phyloP scores from a whole-genome alignment of 1,284 basidiomycete genomes.

The Amylostereum areolatum region DNA sequence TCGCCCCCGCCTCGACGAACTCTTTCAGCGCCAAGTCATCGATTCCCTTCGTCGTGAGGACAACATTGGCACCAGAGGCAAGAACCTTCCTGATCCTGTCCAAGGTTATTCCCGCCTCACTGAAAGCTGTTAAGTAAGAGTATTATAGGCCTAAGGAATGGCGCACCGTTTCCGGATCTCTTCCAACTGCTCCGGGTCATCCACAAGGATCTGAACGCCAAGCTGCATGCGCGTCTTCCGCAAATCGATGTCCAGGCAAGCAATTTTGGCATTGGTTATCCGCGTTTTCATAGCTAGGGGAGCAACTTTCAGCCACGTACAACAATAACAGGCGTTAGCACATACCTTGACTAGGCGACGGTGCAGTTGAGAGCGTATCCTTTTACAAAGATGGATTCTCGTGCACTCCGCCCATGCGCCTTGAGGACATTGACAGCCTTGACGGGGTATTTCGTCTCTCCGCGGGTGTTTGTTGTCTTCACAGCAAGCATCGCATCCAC shows the following conservation, averaged over 20 bases:
- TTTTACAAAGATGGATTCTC: conserved; percentile 92
- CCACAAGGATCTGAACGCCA: conserved; percentile 96
- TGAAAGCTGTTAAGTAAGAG: conserved; percentile 22
- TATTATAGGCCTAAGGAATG: conserved; percentile 3
- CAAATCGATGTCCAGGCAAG: conserved; percentile 97
- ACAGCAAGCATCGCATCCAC: conserved; percentile 99
- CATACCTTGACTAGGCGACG: conserved; percentile 93
- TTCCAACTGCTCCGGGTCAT: conserved; percentile 95
- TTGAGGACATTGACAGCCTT: conserved; percentile 99
- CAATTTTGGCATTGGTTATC: conserved; percentile 92
- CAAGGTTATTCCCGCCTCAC: conserved; percentile 94
- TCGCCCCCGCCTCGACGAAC: conserved; percentile 98
- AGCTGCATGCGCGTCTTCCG: conserved; percentile 98
- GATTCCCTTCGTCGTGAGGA: conserved; percentile 98
- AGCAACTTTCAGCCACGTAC: conserved; percentile 1
- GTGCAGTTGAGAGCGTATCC: conserved; percentile 99
- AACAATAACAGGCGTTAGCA: conserved; percentile 5
- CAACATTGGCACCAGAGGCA: conserved; percentile 93
- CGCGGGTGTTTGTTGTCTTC: conserved; percentile 89
- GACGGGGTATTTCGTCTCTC: conserved; percentile 98
- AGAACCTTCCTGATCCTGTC: conserved; percentile 97
- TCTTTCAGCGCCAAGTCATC: conserved; percentile 98
- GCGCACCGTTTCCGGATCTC: conserved; percentile 87
- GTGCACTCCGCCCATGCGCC: conserved; percentile 93
- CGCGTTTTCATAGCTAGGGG: conserved; percentile 93